Base-by-base conservation (phyloP, 192 early-diverging fungal species). In the Coemansia sp. region DNA sequence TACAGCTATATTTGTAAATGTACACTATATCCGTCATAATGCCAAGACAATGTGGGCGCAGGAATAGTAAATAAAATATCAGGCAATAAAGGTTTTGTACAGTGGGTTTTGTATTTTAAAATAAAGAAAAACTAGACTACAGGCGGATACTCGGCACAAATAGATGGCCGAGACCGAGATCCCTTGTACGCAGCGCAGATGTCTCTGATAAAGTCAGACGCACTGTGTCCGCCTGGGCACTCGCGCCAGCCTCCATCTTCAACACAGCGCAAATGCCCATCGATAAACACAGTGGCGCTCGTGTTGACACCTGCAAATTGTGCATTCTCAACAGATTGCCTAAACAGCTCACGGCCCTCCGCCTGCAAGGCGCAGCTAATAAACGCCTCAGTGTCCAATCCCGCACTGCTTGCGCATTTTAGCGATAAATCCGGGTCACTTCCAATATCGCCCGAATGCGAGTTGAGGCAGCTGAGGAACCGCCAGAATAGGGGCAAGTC, bases 231-330 rank as follows among this genome's bases (percentile, higher is more conserved):
- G 1, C 72, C 72, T 4, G 57, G 59, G 36, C 74, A 71, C 8
- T 64, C 60, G 46, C 66, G 69, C 84, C 81, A 85, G 2, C 83
- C 85, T n/a, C 76, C 77, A 59, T 90, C 89, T 23, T 84, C 67
- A 2, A 88, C 83, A 68, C 89, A 90, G 12, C 85, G 69, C 34
- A 55, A 73, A 66, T 83, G 83, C 25, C 84, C 77, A 36, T 85
- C 63, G 23, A 90, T 81, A 63, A 72, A 84, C 25, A 90, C 77
- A 2, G 87, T 88, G 25, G 87, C 87, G 62, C 86, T 87, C 11
- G 58, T 83, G 4, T 48, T 57, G 36, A 84, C 77, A 9, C 87
- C 82, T 17, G 78, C 65, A 42, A 73, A 73, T 51, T 68, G 42
- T 9, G 85, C 75, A 31, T 83, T 66, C 42, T 82, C 69, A 4